Percentiles rank a stretch among this genome's conserved stretches.
Evolutionary conservation across 208 protist species (phyloP).

Genomic region (Porcisia deanei): DNA sequence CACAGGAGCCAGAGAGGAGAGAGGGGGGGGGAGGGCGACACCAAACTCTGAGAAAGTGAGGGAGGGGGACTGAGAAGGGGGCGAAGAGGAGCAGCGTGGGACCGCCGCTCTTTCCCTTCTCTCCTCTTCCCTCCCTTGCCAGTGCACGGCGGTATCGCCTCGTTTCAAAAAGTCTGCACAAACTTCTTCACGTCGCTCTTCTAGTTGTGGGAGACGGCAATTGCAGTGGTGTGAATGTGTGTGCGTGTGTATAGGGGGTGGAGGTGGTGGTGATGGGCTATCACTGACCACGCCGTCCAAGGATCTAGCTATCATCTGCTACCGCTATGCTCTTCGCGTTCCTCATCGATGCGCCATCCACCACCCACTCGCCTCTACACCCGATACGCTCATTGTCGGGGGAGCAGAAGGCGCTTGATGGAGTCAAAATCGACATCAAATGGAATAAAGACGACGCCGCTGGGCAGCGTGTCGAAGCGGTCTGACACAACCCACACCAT

Average conservation of each 20-base stretch:
- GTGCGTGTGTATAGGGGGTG: no score
- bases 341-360: neutral
- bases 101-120: neutral
- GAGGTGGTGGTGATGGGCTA: neutral
- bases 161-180: neutral
- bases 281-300: neutral
- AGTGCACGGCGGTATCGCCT: neutral
- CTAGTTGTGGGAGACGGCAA: neutral
- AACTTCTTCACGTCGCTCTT: neutral
- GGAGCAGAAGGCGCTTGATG: constrained; percentile 66
- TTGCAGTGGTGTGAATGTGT: neutral
- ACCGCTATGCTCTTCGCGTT: neutral
- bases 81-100: neutral
- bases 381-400: constrained; percentile 17
- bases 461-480: constrained; percentile 71
- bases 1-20: neutral
- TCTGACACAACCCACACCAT: constrained; percentile 88
- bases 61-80: neutral
- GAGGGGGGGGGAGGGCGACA: no score
- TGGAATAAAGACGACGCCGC: constrained; percentile 81
- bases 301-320: neutral
- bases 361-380: neutral
- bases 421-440: constrained; percentile 84
- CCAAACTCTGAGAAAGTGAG: neutral
- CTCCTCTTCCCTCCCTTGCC: neutral